Percentiles rank a stretch among this genome's conserved stretches.
phyloP scores from a whole-genome alignment of 768 basidiomycete species.

The Kwoniella dendrophila region DNA sequence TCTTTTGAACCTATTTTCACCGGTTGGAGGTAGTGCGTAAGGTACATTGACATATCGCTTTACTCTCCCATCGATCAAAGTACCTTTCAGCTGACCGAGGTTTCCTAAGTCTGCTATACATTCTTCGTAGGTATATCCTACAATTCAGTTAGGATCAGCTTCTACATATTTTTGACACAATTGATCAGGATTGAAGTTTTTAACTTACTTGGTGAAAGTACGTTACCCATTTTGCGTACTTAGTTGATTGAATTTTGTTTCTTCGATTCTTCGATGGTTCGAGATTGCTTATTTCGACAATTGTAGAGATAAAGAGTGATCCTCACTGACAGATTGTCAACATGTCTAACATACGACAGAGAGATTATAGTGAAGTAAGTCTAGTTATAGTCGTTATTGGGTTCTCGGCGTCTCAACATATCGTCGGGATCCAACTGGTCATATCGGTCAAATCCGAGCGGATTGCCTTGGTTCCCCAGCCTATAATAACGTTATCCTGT shows the following conservation, averaged over 20 bases:
- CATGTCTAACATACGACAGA: background rate
- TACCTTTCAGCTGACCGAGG: slow-evolving; percentile 7
- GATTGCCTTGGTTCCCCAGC: no score
- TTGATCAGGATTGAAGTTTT: background rate
- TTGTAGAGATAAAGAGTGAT: no score
- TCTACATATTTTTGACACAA: background rate
- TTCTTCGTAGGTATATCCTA: slow-evolving; percentile 18
- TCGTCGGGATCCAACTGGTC: background rate
- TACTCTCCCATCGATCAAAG: slow-evolving; percentile 5
- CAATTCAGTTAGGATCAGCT: background rate
- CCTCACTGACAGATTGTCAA: no score
- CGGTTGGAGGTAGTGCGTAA: slow-evolving; percentile 23
- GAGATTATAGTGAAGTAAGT: background rate
- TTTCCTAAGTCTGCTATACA: slow-evolving; percentile 15
- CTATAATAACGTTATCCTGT: no score
- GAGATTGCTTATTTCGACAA: no score
- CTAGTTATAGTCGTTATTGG: background rate
- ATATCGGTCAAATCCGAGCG: slow-evolving; percentile 2
- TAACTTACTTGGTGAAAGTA: slow-evolving; percentile 13
- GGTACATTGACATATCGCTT: slow-evolving; percentile 24
- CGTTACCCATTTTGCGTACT: slow-evolving; percentile 15
- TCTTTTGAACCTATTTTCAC: slow-evolving; percentile 19
- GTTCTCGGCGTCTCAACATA: background rate
- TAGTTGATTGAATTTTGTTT: background rate
- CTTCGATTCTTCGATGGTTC: no score